Percentiles rank a stretch among this genome's conserved stretches.
Evolutionary conservation across 1,284 basidiomycete species (phyloP).

Genomic region (Malassezia caprae): DNA sequence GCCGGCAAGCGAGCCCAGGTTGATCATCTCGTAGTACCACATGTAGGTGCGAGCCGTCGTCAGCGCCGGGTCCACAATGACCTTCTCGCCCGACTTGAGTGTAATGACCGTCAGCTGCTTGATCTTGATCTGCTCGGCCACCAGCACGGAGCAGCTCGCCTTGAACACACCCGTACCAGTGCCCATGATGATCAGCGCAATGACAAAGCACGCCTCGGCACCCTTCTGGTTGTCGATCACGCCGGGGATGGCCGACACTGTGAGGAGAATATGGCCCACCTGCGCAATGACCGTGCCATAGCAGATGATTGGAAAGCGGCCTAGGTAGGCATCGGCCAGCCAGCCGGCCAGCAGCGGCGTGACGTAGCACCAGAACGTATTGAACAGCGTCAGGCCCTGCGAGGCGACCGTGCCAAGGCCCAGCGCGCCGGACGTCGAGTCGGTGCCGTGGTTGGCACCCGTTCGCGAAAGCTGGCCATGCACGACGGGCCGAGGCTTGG

Average conservation of each 20-base stretch:
- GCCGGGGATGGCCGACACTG: slow-evolving; percentile 62
- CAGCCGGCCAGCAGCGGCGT: slow-evolving; percentile 45
- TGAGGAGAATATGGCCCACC: slow-evolving; percentile 60
- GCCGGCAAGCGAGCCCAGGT: slow-evolving; percentile 41
- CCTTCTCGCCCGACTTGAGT: slow-evolving; percentile 60
- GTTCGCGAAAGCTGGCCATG: slow-evolving; percentile 15
- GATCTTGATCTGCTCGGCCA: slow-evolving; percentile 52
- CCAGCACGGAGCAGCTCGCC: slow-evolving; percentile 45
- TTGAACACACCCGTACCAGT: slow-evolving; percentile 68
- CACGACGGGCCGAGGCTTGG: slow-evolving; percentile 30
- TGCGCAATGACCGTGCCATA: slow-evolving; percentile 48
- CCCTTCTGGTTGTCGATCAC: slow-evolving; percentile 56
- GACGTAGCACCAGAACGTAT: slow-evolving; percentile 42
- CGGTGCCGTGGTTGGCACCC: neutral
- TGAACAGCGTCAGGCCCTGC: slow-evolving; percentile 43
- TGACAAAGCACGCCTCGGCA: slow-evolving; percentile 58
- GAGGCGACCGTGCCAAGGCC: slow-evolving; percentile 40
- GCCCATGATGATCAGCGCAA: slow-evolving; percentile 45
- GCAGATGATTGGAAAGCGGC: slow-evolving; percentile 52
- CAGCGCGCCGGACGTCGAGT: slow-evolving; percentile 29
- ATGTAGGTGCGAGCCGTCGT: slow-evolving; percentile 52
- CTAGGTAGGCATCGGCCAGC: slow-evolving; percentile 50
- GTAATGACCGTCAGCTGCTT: slow-evolving; percentile 31
- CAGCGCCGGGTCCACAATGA: slow-evolving; percentile 67
- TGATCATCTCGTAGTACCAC: slow-evolving; percentile 48